Evolutionary conservation across 1,139 yeast genomes (phyloP), one percentile per base, ranked within the genome.

Genomic region (Wickerhamomyces sp.): DNA sequence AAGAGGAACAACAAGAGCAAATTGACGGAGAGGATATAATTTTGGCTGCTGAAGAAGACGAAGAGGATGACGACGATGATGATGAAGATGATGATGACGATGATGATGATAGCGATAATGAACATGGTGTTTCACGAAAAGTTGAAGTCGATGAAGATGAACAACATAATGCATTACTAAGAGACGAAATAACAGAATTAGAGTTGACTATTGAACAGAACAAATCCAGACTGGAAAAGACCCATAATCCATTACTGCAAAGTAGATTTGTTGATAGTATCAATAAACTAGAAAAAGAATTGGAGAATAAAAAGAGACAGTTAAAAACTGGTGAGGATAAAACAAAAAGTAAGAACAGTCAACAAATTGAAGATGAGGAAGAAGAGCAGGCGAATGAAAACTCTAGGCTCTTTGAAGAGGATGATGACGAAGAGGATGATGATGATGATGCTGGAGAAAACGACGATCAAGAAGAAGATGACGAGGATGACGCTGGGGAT

Each of bases 221-320:
- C 55, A 78, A 78, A 56, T 73, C 73, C 39, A 92, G 87, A 51
- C 76, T 88, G 36, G 77, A 74, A 15, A 81, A 82, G 42, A 90
- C 95, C 2, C 78, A 90, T 28, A 89, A 89, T 59, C 90, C 90
- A 53, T 83, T 92, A 67, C 74, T 92, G 78, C 81, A 83, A 59
- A 86, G 84, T 64, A 82, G 97, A 64, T 85, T 89, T 59, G 75
- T 83, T 54, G 94, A 85, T 49, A 88, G 87, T 40, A 84, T 88
- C 43, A 75, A 74, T 44, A 82, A 90, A 43, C 72, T 94, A 53
- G 83, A 81, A 60, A 81, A 82, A 37, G 96, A 94, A 48, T 71
- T 90, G 45, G 96, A 89, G 42, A 73, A 78, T 55, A 92, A 92
- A 68, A 78, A 77, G 64, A 71, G 84, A 43, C 92, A 85, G 55